phyloP scores from a whole-genome alignment of 1,284 basidiomycete species.

The Ganoderma lucidum region DNA sequence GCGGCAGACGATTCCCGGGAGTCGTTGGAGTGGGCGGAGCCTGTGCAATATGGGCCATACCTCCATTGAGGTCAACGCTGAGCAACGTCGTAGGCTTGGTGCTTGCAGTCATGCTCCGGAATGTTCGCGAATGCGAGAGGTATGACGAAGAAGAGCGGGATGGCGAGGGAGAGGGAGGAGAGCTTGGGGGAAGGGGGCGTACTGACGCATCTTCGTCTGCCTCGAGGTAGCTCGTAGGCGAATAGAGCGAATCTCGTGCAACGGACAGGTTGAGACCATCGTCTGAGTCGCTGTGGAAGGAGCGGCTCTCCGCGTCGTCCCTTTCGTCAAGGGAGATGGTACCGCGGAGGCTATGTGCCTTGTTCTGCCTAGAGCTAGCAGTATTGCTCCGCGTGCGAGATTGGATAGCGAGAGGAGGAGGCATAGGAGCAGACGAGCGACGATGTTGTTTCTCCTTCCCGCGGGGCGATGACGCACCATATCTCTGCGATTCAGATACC shows the following conservation, averaged over 20 bases:
- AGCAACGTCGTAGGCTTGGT: constrained; percentile 96
- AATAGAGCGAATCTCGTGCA: constrained; percentile 76
- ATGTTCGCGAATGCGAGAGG: constrained; percentile 80
- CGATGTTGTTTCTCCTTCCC: constrained; percentile 40
- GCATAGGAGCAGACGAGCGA: constrained; percentile 38
- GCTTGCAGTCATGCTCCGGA: constrained; percentile 84
- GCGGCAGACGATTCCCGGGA: constrained; percentile 56
- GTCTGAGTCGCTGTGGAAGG: constrained; percentile 40
- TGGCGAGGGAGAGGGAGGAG: constrained; percentile 84
- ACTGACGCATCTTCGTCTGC: constrained; percentile 92
- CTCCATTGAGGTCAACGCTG: constrained; percentile 83
- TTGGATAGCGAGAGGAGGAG: constrained; percentile 35
- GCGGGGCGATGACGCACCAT: constrained; percentile 33
- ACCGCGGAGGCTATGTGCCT: constrained; percentile 34
- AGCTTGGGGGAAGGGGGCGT: constrained; percentile 85
- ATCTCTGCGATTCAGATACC: constrained; percentile 45
- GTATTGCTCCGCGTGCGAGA: constrained; percentile 29
- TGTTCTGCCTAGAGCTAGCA: constrained; percentile 35
- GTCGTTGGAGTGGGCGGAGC: constrained; percentile 68
- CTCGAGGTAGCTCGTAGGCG: constrained; percentile 73
- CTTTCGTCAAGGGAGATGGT: constrained; percentile 68
- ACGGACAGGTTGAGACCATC: constrained; percentile 63
- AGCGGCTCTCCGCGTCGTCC: constrained; percentile 43
- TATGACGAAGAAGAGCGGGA: constrained; percentile 83
- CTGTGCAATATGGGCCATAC: constrained; percentile 92